Conservation (phyloP, 805 yeast species). For the Lachancea waltii region DNA sequence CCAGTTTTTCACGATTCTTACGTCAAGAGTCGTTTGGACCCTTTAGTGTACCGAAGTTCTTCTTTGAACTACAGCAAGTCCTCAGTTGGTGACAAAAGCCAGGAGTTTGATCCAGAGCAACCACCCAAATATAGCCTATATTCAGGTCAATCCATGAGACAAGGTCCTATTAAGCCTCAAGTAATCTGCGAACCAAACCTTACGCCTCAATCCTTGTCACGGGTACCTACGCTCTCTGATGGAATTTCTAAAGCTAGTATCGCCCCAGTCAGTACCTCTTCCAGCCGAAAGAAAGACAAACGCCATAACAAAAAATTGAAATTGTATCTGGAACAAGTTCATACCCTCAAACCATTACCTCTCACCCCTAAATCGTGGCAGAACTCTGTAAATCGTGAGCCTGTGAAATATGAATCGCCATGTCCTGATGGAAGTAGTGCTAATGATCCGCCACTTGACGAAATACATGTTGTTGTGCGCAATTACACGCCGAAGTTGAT, state of each 20-base stretch:
- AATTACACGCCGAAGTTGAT: constrained; percentile 30
- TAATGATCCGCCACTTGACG: constrained; percentile 7
- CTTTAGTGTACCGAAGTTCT: constrained; percentile 4
- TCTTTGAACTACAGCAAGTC: constrained; percentile 2
- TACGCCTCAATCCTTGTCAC: too few species aligned
- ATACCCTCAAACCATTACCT: constrained; percentile 21
- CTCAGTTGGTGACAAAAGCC: too few species aligned
- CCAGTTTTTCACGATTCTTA: background rate
- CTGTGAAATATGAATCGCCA: background rate
- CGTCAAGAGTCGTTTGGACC: constrained; percentile 4
- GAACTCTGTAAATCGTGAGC: background rate
- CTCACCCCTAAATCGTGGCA: constrained; percentile 15
- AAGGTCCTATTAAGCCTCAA: constrained; percentile 6
- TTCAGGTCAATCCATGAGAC: background rate
- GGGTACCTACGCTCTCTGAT: too few species aligned
- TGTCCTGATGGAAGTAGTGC: background rate
- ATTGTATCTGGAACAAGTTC: constrained; percentile 13
- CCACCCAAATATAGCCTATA: constrained; percentile 3
- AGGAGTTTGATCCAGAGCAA: background rate
- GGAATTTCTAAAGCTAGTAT: background rate
- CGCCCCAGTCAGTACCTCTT: background rate
- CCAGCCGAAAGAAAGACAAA: background rate
- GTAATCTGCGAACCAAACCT: background rate
- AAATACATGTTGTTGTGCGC: constrained; percentile 8
- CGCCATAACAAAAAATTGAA: constrained; percentile 5